These are phyloP conservation scores for Arthrocladium fulminans DNA, from an alignment of 2,329 filamentous ascomycete genomes.

Conservation along the genomic window DNA sequence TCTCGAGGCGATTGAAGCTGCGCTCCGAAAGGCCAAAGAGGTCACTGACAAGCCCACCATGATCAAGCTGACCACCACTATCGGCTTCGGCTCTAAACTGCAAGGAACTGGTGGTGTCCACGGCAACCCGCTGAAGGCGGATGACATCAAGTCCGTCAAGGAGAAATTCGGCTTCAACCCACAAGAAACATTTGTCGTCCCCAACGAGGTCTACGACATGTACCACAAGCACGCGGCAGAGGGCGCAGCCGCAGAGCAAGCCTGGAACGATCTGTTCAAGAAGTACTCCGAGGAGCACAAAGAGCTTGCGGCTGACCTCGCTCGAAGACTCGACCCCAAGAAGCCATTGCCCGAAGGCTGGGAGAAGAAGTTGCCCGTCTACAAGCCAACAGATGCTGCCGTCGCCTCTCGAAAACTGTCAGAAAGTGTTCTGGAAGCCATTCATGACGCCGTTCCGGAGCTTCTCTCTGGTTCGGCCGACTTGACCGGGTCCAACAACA, in stretches of 20 bases:
- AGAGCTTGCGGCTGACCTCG: slow-evolving; percentile 69
- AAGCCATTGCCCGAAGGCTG: slow-evolving; percentile 73
- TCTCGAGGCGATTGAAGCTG: slow-evolving; percentile 76
- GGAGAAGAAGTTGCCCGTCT: slow-evolving; percentile 87
- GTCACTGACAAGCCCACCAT: slow-evolving; percentile 94
- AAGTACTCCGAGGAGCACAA: slow-evolving; percentile 76
- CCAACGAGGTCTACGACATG: slow-evolving; percentile 86
- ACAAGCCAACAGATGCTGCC: slow-evolving; percentile 75
- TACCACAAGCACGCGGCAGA: slow-evolving; percentile 78
- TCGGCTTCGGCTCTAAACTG: slow-evolving; percentile 88
- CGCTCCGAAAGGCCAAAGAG: slow-evolving; percentile 73
- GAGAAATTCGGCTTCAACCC: slow-evolving; percentile 92
- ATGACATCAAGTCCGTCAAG: slow-evolving; percentile 92
- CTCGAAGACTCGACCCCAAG: slow-evolving; percentile 68
- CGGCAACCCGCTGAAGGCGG: slow-evolving; percentile 88
- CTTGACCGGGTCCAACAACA: slow-evolving; percentile 97
- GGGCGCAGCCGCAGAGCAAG: slow-evolving; percentile 79
- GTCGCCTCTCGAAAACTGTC: slow-evolving; percentile 93
- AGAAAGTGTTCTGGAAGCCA: slow-evolving; percentile 82
- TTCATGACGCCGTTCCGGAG: slow-evolving; percentile 75
- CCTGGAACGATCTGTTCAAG: slow-evolving; percentile 90
- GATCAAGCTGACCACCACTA: slow-evolving; percentile 95
- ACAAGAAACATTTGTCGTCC: slow-evolving; percentile 82
- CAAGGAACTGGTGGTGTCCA: slow-evolving; percentile 93
- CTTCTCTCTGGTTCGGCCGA: slow-evolving; percentile 94